These are phyloP conservation scores for Xylona heveae DNA, from an alignment of 495 filamentous ascomycete genomes.

Conservation along the genomic window DNA sequence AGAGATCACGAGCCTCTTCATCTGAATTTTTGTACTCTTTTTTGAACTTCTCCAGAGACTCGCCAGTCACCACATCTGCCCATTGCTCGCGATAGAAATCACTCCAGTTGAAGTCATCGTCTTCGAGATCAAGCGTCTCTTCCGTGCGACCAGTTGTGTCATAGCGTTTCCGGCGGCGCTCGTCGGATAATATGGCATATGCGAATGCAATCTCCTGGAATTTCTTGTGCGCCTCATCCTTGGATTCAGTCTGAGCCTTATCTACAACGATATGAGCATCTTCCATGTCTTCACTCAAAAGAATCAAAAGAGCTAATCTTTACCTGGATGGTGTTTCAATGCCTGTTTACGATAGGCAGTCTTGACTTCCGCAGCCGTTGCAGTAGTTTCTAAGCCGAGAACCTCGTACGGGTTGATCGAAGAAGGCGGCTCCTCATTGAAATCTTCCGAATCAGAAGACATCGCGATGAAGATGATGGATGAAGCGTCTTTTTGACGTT, in stretches of 20 bases:
- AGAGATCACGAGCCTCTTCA: constrained; percentile 56
- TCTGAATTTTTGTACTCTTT: constrained; percentile 66
- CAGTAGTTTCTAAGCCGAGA: constrained; percentile 13
- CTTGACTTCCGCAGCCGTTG: constrained; percentile 17
- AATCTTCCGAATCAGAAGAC: too few species aligned
- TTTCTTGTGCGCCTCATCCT: constrained; percentile 43
- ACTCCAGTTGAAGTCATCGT: constrained; percentile 71
- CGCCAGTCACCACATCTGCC: constrained; percentile 41
- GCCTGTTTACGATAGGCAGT: constrained; percentile 21
- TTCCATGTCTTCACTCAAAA: not conserved
- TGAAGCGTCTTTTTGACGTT: too few species aligned
- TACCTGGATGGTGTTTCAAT: constrained; percentile 20
- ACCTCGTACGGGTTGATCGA: constrained; percentile 20
- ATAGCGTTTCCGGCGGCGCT: constrained; percentile 56
- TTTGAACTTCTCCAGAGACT: constrained; percentile 50
- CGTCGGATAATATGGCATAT: constrained; percentile 76
- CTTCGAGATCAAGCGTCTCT: constrained; percentile 46
- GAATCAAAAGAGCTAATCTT: not conserved
- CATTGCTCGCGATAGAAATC: constrained; percentile 74
- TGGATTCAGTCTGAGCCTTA: constrained; percentile 43
- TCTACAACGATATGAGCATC: constrained; percentile 27
- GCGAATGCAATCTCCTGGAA: constrained; percentile 90
- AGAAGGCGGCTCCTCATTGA: constrained; percentile 13
- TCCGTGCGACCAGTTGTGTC: constrained; percentile 74
- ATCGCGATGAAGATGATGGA: too few species aligned